These are phyloP conservation scores for Stereocaulon alpinum DNA, from an alignment of 495 filamentous ascomycete genomes.

Conservation along the genomic window DNA sequence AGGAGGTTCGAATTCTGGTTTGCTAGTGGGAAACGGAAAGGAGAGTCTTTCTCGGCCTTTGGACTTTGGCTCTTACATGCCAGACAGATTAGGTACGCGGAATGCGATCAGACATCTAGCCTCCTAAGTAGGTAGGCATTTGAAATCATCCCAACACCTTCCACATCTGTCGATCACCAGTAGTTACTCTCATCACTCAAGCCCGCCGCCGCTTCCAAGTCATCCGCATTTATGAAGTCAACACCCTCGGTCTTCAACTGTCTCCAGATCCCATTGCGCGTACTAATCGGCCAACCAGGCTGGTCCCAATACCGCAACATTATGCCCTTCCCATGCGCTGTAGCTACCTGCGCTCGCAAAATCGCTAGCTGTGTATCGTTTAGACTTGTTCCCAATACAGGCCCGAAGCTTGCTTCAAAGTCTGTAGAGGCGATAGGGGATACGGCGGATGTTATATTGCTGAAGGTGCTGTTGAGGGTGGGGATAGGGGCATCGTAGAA, in stretches of 20 bases:
- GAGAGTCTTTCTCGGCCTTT: too few species aligned
- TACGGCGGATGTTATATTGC: slow-evolving; percentile 36
- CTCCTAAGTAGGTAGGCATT: too few species aligned
- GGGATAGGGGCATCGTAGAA: slow-evolving; percentile 54
- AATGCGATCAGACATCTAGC: too few species aligned
- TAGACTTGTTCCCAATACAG: slow-evolving; percentile 28
- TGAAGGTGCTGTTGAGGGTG: slow-evolving; percentile 33
- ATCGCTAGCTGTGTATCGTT: slow-evolving; percentile 21
- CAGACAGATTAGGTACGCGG: too few species aligned
- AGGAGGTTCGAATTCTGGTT: too few species aligned
- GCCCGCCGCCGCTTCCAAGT: slow-evolving; percentile 46
- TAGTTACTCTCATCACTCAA: slow-evolving; percentile 18
- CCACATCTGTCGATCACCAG: slow-evolving; percentile 1
- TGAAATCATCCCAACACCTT: neutral
- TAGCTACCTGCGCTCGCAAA: slow-evolving; percentile 22
- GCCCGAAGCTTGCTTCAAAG: slow-evolving; percentile 35
- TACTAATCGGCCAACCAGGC: slow-evolving; percentile 49
- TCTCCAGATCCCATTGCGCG: slow-evolving; percentile 51
- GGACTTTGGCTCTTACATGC: too few species aligned
- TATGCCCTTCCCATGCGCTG: slow-evolving; percentile 46
- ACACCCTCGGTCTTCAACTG: slow-evolving; percentile 46
- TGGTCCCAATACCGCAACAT: slow-evolving; percentile 54
- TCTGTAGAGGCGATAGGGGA: slow-evolving; percentile 43
- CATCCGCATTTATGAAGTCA: slow-evolving; percentile 68
- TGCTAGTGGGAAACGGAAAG: too few species aligned